phyloP scores from a whole-genome alignment of 805 yeast genomes.

The Yamadazyma olivae region DNA sequence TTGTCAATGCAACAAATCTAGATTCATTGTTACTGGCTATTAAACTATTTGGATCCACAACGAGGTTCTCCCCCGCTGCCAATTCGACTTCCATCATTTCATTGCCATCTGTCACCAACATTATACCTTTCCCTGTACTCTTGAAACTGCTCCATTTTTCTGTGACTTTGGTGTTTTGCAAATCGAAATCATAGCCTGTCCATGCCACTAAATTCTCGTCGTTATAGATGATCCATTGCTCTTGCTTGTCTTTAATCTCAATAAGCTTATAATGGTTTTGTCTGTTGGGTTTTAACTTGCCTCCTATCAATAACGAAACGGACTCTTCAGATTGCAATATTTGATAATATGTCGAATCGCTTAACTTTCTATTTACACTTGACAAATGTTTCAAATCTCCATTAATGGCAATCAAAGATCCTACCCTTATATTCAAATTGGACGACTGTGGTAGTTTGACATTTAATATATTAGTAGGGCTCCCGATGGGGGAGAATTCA shows the following conservation, averaged over 20 bases:
- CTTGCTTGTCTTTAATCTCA: conserved; percentile 32
- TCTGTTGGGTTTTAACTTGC: conserved; percentile 15
- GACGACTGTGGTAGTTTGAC: conserved; percentile 41
- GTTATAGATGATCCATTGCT: conserved; percentile 40
- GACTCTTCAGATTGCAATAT: conserved; percentile 13
- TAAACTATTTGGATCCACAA: conserved; percentile 36
- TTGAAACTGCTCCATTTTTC: conserved; percentile 23
- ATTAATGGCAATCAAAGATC: conserved; percentile 42
- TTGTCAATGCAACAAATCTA: conserved; percentile 5
- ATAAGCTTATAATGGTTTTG: conserved; percentile 36
- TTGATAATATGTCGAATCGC: conserved; percentile 13
- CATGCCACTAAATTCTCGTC: conserved; percentile 42
- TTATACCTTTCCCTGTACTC: conserved; percentile 35
- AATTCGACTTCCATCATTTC: conserved; percentile 36
- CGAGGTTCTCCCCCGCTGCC: conserved; percentile 32
- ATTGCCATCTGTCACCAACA: conserved; percentile 39
- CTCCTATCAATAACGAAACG: conserved; percentile 26
- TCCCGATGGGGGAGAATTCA: conserved; percentile 39
- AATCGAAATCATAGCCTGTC: conserved; percentile 39
- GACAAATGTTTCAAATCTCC: conserved; percentile 26
- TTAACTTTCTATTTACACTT: conserved; percentile 9
- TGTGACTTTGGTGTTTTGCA: conserved; percentile 15
- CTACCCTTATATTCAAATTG: conserved; percentile 14
- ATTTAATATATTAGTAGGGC: conserved; percentile 35
- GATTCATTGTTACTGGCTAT: conserved; percentile 28